phyloP scores from a whole-genome alignment of 129 eudicot species.

The Heracleum sosnowskyi region DNA sequence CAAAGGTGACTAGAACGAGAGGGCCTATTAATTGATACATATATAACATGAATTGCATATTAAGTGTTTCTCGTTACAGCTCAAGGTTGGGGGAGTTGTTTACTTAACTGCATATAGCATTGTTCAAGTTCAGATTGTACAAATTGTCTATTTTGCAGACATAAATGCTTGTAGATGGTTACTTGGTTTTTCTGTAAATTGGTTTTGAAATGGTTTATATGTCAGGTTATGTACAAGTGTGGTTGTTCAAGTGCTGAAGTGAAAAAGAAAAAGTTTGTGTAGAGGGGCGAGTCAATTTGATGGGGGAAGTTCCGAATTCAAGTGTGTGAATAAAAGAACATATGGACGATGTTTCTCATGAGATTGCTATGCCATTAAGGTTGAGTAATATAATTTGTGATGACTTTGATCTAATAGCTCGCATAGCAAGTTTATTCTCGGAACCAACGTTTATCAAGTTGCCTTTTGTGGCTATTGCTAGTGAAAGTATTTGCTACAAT shows the following conservation, averaged over 20 bases:
- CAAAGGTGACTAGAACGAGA: neutral
- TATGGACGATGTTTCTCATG: conserved; percentile 20
- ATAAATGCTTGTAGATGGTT: neutral
- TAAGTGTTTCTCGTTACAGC: too few relatives aligned
- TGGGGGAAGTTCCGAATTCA: neutral
- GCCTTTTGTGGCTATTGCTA: conserved; percentile 18
- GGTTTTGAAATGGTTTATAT: neutral
- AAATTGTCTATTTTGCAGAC: neutral
- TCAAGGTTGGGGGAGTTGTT: neutral
- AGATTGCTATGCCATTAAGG: conserved; percentile 17
- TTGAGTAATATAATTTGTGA: conserved; percentile 21
- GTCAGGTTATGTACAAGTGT: conserved; percentile 8
- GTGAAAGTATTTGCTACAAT: conserved; percentile 16
- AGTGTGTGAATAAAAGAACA: neutral
- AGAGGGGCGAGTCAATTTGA: neutral
- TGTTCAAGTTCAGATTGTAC: neutral
- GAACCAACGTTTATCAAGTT: conserved; percentile 16
- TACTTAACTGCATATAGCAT: neutral
- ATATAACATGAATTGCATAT: too few relatives aligned
- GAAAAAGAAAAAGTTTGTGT: neutral
- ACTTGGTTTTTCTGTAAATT: neutral
- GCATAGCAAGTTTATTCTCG: conserved; percentile 10
- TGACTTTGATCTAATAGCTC: conserved; percentile 17
- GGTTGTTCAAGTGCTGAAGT: neutral
- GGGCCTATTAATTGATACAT: neutral